Evolutionary conservation across 108 stramenopile genomes (phyloP).

Genomic region (Seminavis robusta): DNA sequence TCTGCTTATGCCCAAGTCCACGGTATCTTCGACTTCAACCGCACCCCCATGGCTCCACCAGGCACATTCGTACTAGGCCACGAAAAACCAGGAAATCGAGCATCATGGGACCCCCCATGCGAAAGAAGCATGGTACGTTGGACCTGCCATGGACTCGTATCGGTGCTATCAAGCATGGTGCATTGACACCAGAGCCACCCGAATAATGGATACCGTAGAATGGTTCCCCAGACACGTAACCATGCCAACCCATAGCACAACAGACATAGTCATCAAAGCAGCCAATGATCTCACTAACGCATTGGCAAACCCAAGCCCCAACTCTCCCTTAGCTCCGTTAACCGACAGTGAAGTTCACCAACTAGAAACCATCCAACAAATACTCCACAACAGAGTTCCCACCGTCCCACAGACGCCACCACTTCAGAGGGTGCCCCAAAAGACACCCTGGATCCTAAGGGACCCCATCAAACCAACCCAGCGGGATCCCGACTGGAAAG

Average conservation of each 20-base stretch:
- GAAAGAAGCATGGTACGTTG: slow-evolving; percentile 21
- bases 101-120: slow-evolving; percentile 33
- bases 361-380: no score
- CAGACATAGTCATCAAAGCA: slow-evolving; percentile 2
- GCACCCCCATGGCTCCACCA: slow-evolving; percentile 35
- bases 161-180: slow-evolving; percentile 13
- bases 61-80: slow-evolving; percentile 29
- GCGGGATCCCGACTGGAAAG: no score
- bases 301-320: not conserved
- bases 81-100: slow-evolving; percentile 18
- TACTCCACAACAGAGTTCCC: no score
- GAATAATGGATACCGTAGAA: slow-evolving; percentile 13
- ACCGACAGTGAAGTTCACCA: no score
- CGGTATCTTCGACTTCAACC: no score
- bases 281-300: not conserved
- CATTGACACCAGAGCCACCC: not conserved
- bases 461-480: slow-evolving; percentile 1
- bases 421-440: not conserved
- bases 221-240: slow-evolving; percentile 12
- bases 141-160: slow-evolving; percentile 31
- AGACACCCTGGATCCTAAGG: no score
- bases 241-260: not conserved
- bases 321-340: not conserved
- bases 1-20: slow-evolving; percentile 15
- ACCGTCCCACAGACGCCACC: no score